These are phyloP conservation scores for Leishmania major DNA, from an alignment of 208 protist species.

Conservation along the genomic window DNA sequence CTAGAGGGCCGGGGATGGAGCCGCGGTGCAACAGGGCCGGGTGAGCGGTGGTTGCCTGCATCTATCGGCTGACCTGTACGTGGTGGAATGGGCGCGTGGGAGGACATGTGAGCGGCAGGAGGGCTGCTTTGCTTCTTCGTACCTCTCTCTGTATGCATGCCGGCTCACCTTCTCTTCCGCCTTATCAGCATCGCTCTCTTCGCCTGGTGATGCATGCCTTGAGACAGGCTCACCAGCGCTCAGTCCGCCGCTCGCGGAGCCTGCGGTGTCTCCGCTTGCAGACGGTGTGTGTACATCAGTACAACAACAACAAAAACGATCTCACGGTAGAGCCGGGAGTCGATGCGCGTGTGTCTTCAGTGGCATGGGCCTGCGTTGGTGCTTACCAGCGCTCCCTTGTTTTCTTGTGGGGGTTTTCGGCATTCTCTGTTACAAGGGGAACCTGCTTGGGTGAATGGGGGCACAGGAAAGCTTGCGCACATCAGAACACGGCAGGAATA, in stretches of 20 bases:
- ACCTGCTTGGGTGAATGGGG: not conserved
- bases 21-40: not conserved
- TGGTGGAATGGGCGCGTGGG: not conserved
- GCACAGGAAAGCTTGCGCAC: not conserved
- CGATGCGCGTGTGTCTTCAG: too few species aligned
- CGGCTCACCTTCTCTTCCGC: not conserved
- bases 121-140: not conserved
- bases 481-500: not conserved
- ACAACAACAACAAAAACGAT: not conserved
- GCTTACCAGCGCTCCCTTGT: too few species aligned
- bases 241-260: too few species aligned
- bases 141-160: too few species aligned
- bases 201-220: too few species aligned
- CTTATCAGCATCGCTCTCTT: not conserved
- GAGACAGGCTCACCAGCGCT: not conserved
- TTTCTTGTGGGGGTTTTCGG: not conserved
- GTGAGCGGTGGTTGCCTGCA: not conserved
- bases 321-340: too few species aligned
- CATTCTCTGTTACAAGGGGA: not conserved
- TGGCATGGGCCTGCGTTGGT: too few species aligned
- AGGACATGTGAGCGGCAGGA: too few species aligned
- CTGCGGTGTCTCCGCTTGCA: not conserved
- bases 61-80: not conserved
- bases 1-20: not conserved
- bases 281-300: not conserved